These are phyloP conservation scores for Paxillus ammoniavirescens DNA, from an alignment of 768 basidiomycete species.

Conservation along the genomic window DNA sequence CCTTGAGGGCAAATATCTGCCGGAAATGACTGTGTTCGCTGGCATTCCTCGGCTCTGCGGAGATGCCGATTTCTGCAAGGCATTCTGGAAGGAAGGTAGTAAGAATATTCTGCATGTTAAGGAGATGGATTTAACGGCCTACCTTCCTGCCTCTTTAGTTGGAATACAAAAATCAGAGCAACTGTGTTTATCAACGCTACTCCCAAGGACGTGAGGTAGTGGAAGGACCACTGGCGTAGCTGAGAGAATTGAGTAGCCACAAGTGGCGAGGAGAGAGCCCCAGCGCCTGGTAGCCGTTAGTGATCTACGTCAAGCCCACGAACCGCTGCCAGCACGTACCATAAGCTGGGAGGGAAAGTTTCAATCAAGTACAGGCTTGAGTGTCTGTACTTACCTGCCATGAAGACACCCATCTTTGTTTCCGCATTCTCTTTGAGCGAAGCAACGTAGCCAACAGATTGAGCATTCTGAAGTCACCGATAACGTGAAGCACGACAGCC, in stretches of 20 bases:
- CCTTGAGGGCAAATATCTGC: constrained; percentile 43
- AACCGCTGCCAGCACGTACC: background rate
- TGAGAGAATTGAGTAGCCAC: constrained; percentile 52
- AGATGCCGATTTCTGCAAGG: constrained; percentile 36
- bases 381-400: constrained; percentile 30
- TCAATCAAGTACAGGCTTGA: background rate
- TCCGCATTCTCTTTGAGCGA: constrained; percentile 53
- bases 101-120: background rate
- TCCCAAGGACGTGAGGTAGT: constrained; percentile 55
- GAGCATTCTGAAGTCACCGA: constrained; percentile 52
- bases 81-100: constrained; percentile 29
- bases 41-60: constrained; percentile 17
- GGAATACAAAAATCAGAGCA: constrained; percentile 55
- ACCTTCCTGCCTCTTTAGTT: constrained; percentile 69
- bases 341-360: constrained; percentile 7
- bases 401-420: constrained; percentile 70
- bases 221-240: constrained; percentile 36
- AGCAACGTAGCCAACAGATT: constrained; percentile 70
- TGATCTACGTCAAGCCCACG: background rate
- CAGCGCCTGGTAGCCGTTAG: constrained; percentile 33
- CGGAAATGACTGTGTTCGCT: constrained; percentile 39
- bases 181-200: constrained; percentile 57
- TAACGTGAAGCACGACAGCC: background rate
- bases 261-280: constrained; percentile 51
- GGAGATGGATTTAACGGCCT: background rate